These are phyloP conservation scores for Umbelopsis ramanniana DNA, from an alignment of 192 early-diverging fungal genomes.

Conservation along the genomic window DNA sequence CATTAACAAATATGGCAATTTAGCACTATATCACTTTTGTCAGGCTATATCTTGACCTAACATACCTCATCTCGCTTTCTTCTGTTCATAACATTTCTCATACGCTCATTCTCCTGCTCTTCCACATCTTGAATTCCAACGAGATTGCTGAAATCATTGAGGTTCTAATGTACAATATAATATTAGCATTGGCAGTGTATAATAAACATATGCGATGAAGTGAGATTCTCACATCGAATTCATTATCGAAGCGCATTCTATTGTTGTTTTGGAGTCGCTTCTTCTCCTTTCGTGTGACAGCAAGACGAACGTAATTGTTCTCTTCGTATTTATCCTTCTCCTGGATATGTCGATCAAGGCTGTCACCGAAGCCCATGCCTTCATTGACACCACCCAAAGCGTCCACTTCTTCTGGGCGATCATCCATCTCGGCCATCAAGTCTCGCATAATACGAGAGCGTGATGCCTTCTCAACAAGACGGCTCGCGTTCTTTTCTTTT, in stretches of 20 bases:
- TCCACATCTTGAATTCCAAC: conserved; percentile 53
- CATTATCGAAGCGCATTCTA: conserved; percentile 73
- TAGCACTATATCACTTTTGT: not conserved
- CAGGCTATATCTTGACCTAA: not conserved
- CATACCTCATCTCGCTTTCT: conserved; percentile 47
- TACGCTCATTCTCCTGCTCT: conserved; percentile 47
- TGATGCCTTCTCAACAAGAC: conserved; percentile 69
- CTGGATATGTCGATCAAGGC: conserved; percentile 58
- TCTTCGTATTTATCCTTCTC: conserved; percentile 84
- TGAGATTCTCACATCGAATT: conserved; percentile 70
- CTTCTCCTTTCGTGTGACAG: conserved; percentile 76
- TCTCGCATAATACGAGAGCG: conserved; percentile 87
- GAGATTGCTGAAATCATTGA: conserved; percentile 60
- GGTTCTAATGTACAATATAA: conserved; percentile 38
- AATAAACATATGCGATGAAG: not conserved
- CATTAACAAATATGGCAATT: not conserved
- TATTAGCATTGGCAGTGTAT: not conserved
- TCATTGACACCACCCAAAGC: conserved; percentile 75
- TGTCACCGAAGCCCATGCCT: conserved; percentile 60
- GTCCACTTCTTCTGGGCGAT: conserved; percentile 80
- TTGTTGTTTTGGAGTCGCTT: conserved; percentile 60
- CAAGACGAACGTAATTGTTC: conserved; percentile 83
- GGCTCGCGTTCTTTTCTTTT: conserved; percentile 63
- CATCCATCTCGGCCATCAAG: conserved; percentile 80
- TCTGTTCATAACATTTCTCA: conserved; percentile 50